Base-by-base conservation (phyloP, 192 early-diverging fungal genomes). In the Lunasporangiospora selenospora region DNA sequence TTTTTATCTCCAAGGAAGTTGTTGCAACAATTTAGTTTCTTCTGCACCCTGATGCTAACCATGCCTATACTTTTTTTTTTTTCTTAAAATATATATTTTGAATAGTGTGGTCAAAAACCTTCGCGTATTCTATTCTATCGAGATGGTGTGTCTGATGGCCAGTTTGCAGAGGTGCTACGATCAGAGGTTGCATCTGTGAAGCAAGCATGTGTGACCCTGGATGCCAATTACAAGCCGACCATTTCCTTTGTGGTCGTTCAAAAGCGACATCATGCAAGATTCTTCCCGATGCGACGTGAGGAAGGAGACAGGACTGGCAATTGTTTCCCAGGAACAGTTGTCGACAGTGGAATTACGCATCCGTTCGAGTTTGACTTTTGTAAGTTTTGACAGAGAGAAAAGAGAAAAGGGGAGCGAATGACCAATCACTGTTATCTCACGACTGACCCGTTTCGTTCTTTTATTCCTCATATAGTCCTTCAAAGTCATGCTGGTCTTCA, bases 401-500 rank as follows among this genome's bases (percentile, higher is more conserved):
- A n/a, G n/a, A n/a, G n/a, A n/a, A n/a, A n/a, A n/a, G n/a, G n/a
- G n/a, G n/a, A n/a, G n/a, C n/a, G n/a, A n/a, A n/a, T n/a, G n/a
- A n/a, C n/a, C n/a, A n/a, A n/a, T n/a, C n/a, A n/a, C n/a, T n/a
- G n/a, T n/a, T n/a, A n/a, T n/a, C n/a, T n/a, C n/a, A n/a, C n/a
- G n/a, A n/a, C n/a, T n/a, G n/a, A n/a, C n/a, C n/a, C n/a, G n/a
- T n/a, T n/a, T n/a, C n/a, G n/a, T 47, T 26, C 15, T 47, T 47
- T 47, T 6, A 15, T 13, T 26, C 18, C 23, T 26, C 45, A 27
- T 27, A 43, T 43, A 67, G 65, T 90, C 53, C 75, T 99, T 10
- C 93, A 91, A 64, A 89, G 93, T 2, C 97, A 99, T 59, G 87
- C 91, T 2, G 95, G 94, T 21, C 81, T 96, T 26, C 94, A 98